Evolutionary conservation across 805 yeast genomes (phyloP).

Genomic region (Barnettozyma wickerhamii): DNA sequence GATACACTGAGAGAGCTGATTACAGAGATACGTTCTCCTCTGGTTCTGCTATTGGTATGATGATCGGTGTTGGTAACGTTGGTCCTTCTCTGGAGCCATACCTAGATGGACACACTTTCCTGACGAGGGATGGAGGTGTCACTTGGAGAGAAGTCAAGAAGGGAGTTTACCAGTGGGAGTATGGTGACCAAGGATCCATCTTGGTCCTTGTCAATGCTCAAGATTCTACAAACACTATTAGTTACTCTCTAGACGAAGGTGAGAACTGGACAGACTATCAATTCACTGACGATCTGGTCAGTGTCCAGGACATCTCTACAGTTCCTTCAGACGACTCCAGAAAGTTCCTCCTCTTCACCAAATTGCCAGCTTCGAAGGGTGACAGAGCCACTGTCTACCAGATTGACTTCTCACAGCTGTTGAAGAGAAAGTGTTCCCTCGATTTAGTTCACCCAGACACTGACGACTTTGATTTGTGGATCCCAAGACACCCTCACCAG

Average conservation of each 20-base stretch:
- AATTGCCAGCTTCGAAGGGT: slow-evolving; percentile 40
- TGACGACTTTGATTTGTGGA: slow-evolving; percentile 62
- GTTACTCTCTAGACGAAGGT: slow-evolving; percentile 79
- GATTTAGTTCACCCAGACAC: slow-evolving; percentile 39
- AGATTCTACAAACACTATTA: slow-evolving; percentile 52
- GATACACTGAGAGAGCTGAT: slow-evolving; percentile 84
- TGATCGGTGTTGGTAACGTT: slow-evolving; percentile 87
- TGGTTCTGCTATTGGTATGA: slow-evolving; percentile 80
- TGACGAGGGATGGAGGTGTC: slow-evolving; percentile 84
- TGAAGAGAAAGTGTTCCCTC: slow-evolving; percentile 51
- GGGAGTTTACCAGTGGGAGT: slow-evolving; percentile 88
- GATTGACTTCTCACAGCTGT: slow-evolving; percentile 53
- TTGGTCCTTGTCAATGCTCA: slow-evolving; percentile 63
- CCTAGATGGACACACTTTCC: slow-evolving; percentile 61
- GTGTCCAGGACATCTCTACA: slow-evolving; percentile 73
- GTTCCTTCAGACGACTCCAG: slow-evolving; percentile 90
- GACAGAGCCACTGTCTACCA: slow-evolving; percentile 43
- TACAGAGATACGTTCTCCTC: slow-evolving; percentile 83
- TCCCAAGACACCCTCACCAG: slow-evolving; percentile 52
- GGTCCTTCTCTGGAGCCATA: slow-evolving; percentile 53
- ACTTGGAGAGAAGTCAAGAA: slow-evolving; percentile 78
- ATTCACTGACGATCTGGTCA: slow-evolving; percentile 54
- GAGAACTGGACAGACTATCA: slow-evolving; percentile 62
- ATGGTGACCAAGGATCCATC: slow-evolving; percentile 90
- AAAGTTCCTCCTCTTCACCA: slow-evolving; percentile 63